phyloP scores from a whole-genome alignment of 768 basidiomycete genomes.

The Baorangia bicolor region DNA sequence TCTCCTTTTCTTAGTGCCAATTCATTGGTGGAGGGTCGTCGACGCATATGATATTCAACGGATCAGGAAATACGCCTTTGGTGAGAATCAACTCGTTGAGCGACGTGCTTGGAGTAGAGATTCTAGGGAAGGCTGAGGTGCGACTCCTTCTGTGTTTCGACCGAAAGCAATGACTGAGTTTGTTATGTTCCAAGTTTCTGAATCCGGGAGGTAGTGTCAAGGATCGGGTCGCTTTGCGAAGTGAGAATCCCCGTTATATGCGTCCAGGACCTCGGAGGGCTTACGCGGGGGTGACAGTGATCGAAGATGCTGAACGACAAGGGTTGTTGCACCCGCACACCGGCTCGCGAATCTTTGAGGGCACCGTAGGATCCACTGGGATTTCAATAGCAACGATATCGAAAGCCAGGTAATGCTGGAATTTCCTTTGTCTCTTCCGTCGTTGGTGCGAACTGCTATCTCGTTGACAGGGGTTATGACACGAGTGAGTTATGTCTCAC shows the following conservation, averaged over 20 bases:
- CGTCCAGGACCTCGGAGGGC: not conserved
- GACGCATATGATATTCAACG: not conserved
- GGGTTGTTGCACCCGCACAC: conserved; percentile 84
- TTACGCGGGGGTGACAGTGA: conserved; percentile 55
- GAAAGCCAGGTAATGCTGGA: conserved; percentile 62
- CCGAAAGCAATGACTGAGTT: not conserved
- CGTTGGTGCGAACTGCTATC: not conserved
- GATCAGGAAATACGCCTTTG: conserved; percentile 88
- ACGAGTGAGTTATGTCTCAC: conserved; percentile 50
- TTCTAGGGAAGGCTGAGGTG: conserved; percentile 94
- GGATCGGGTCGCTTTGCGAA: conserved; percentile 92
- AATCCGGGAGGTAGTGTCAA: conserved; percentile 99
- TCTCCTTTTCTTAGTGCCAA: not conserved
- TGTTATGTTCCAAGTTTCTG: conserved; percentile 75
- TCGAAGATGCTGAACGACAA: conserved; percentile 85
- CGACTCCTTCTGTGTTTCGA: not conserved
- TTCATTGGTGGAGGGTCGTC: not conserved
- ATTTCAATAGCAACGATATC: conserved; percentile 96
- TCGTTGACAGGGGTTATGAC: conserved; percentile 71
- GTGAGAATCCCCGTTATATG: conserved; percentile 42
- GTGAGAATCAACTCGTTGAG: conserved; percentile 90
- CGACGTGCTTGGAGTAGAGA: conserved; percentile 88
- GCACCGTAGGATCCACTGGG: conserved; percentile 94
- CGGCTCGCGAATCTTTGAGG: conserved; percentile 93
- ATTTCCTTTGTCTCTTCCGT: not conserved